Base-by-base conservation (phyloP, 768 basidiomycete genomes). In the Coprinellus micaceus region DNA sequence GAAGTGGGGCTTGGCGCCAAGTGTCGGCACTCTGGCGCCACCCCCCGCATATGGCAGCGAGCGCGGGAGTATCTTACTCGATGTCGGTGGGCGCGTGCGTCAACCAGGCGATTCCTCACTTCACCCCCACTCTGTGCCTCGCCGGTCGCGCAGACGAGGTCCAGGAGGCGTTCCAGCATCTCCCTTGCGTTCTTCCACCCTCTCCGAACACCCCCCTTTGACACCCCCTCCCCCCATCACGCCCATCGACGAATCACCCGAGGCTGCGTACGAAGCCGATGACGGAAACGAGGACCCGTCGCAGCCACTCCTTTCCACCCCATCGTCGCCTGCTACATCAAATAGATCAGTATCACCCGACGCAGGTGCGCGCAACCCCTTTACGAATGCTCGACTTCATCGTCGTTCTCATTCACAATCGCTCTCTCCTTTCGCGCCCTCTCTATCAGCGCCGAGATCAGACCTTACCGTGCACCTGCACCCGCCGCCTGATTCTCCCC, bases 1-100 rank as follows among this genome's bases (percentile, higher is more conserved):
- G 81, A 98, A 98, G 69, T 99, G 97, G 97, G 97, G 97, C 17
- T 73, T 98, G 29, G 97, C 97, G 30, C 97, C 97, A 7, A 97
- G 94, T 68, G 88, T 95, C 13, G 97, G 97, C 46, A 98, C 97
- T 0, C 80, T 98, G 10, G 96, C 96, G 1, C 97, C 97, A 15
- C 97, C 97, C 26, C 97, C 97, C 4, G 95, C 97, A 0, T 98
- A 98, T 71, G 97, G 97, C 17, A 94, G 91, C 64, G 97, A 99
- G 69, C 82, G 94, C 11, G 97, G 96, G 7, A 96, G 93, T 67
- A 98, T 99, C 56, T 77, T 99, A 9, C 79, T 99, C 2, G 94
- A 97, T 69, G 90, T 94, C 1, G 95, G 94, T 19, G 86, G 85
- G 37, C 81, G 78, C 40, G 66, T 76, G 48, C 72, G 76, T 33